Conservation (phyloP, 768 basidiomycete species). For the Chalciporus pseudorubinellus region DNA sequence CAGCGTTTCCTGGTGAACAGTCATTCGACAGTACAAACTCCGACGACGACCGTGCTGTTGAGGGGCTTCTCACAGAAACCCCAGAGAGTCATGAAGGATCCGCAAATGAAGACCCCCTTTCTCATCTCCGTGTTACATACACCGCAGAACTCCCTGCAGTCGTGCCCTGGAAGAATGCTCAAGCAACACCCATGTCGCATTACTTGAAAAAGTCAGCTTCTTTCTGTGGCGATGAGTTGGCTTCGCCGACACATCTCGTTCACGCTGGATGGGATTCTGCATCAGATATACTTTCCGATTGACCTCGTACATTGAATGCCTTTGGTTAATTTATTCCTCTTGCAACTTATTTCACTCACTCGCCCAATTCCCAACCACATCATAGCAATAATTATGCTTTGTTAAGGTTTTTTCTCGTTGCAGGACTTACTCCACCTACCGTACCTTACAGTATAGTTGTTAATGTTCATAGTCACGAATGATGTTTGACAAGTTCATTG, state of each 20-base stretch:
- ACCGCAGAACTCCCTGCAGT: constrained; percentile 32
- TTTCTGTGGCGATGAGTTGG: constrained; percentile 37
- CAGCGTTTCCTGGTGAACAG: constrained; percentile 29
- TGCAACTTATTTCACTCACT: constrained; percentile 18
- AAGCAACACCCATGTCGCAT: constrained; percentile 35
- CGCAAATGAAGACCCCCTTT: constrained; percentile 32
- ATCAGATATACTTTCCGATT: constrained; percentile 40
- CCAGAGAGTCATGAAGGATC: constrained; percentile 28
- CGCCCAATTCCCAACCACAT: constrained; percentile 14
- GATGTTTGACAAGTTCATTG: constrained; percentile 10
- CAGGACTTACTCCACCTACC: constrained; percentile 17
- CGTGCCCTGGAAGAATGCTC: constrained; percentile 35
- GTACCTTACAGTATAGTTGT: constrained; percentile 28
- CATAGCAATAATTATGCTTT: constrained; percentile 27
- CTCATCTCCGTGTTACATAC: constrained; percentile 39
- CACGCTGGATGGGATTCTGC: constrained; percentile 59
- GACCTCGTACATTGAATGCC: constrained; percentile 12
- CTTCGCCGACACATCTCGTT: constrained; percentile 49
- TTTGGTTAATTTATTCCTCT: constrained; percentile 27
- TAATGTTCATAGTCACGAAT: constrained; percentile 32
- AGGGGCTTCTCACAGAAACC: constrained; percentile 34
- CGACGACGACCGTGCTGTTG: constrained; percentile 35
- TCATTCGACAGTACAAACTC: constrained; percentile 35
- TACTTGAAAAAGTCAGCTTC: constrained; percentile 40
- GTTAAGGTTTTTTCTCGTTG: constrained; percentile 10